Base-by-base conservation (phyloP, 2,329 filamentous ascomycete species). In the Gnomoniopsis smithogilvyi region DNA sequence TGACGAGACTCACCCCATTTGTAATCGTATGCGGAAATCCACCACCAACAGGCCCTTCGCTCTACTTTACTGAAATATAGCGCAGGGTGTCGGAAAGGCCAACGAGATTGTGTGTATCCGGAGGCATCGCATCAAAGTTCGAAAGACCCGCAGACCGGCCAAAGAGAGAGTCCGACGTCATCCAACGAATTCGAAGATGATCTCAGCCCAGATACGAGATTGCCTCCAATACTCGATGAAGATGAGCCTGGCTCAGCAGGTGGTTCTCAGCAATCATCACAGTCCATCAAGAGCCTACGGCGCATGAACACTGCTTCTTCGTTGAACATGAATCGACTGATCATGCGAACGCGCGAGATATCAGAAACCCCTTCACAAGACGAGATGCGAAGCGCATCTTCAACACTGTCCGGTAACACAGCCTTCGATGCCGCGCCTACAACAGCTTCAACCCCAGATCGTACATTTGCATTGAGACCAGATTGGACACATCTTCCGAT, bases 31-130 rank as follows among this genome's bases (percentile, higher is more conserved):
- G 80, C 66, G 62, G 41, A 41, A 41, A 22, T 56, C 60, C 34
- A 54, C 48, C 34, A 54, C 56, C 51, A 22, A 2, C 36, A 19
- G 22, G 17, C 19, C 12, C n/a, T 17, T 21, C 24, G 22, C 19
- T 17, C 38, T 24, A 19, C 21, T 26, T 45, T 55, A 36, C 56
- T 54, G 58, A 47, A 52, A 73, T 67, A 56, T 52, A 22, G 52
- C 15, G 46, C 62, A 89, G 92, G 94, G 68, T 99, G 95, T 73
- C 89, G 87, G 66, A 99, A 98, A 74, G 95, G 94, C 52, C 90
- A 87, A 66, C 85, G 95, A 74, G 91, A 96, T 64, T 99, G 95
- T 72, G 81, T 90, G 60, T 99, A 97, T 71, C 94, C 95, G 2
- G 91, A 94, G 51, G 79, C 87, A 33, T 76, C 84, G 30, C 64